These are phyloP conservation scores for Kwoniella dendrophila DNA, from an alignment of 768 basidiomycete genomes.

Conservation along the genomic window DNA sequence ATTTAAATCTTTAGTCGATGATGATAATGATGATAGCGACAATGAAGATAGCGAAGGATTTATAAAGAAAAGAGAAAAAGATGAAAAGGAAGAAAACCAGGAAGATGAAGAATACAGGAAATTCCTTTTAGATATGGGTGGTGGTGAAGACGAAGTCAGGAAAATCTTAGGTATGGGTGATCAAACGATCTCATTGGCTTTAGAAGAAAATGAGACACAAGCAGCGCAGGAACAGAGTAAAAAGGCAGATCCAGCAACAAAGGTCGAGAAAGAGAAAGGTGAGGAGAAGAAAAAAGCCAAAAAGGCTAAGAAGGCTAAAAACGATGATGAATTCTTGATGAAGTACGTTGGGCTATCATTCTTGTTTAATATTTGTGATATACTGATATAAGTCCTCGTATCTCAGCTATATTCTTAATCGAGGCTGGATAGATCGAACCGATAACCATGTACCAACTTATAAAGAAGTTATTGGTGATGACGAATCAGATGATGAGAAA, in stretches of 20 bases:
- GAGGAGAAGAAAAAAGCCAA: slow-evolving; percentile 50
- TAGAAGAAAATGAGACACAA: slow-evolving; percentile 46
- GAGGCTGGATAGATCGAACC: slow-evolving; percentile 91
- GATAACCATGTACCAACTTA: slow-evolving; percentile 79
- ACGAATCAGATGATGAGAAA: slow-evolving; percentile 25
- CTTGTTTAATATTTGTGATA: too few relatives aligned
- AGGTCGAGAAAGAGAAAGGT: slow-evolving; percentile 47
- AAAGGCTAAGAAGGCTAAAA: slow-evolving; percentile 62
- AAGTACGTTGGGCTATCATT: too few relatives aligned
- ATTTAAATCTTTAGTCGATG: slow-evolving; percentile 63
- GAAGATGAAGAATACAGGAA: slow-evolving; percentile 85
- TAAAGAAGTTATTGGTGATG: slow-evolving; percentile 66
- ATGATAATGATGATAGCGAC: slow-evolving; percentile 45
- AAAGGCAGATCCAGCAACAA: background rate
- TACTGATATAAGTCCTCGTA: too few relatives aligned
- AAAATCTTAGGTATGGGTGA: slow-evolving; percentile 63
- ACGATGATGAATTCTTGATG: slow-evolving; percentile 84
- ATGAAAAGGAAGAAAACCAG: slow-evolving; percentile 70
- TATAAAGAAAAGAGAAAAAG: slow-evolving; percentile 67
- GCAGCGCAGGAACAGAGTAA: slow-evolving; percentile 36
- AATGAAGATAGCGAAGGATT: too few relatives aligned
- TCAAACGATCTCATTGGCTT: slow-evolving; percentile 20
- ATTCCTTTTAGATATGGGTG: slow-evolving; percentile 72
- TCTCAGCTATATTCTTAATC: slow-evolving; percentile 94
- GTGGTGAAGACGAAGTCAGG: slow-evolving; percentile 69